Conservation (phyloP, 225 moss, liverwort and hornwort genomes). For the Straminergon stramineum region DNA sequence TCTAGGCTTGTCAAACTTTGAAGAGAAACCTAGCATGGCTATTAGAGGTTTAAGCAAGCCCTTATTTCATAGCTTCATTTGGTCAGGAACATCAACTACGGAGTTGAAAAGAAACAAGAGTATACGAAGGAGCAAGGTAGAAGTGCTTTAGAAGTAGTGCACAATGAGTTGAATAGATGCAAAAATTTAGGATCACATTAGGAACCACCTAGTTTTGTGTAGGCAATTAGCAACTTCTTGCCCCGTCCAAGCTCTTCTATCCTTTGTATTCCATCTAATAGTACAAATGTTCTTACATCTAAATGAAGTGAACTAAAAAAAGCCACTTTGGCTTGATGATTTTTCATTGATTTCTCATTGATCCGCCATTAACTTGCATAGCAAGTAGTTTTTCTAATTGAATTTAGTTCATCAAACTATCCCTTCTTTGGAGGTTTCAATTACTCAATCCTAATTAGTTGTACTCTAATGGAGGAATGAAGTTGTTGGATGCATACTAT, state of each 20-base stretch:
- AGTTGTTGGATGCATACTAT: not conserved
- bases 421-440: accelerated
- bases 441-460: not conserved
- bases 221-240: not conserved
- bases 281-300: accelerated
- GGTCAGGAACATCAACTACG: accelerated
- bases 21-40: no score
- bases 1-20: not conserved
- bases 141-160: not conserved
- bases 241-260: not conserved
- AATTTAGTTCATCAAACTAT: not conserved
- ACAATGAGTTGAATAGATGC: accelerated
- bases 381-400: not conserved
- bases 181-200: accelerated
- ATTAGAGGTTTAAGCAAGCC: no score
- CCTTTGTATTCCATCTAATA: accelerated
- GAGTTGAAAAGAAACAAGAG: not conserved
- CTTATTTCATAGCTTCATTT: not conserved
- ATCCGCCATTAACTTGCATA: accelerated
- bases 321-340: not conserved
- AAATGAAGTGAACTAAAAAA: not conserved
- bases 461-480: not conserved
- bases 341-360: not conserved
- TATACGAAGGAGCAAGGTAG: not conserved
- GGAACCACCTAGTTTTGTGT: accelerated